Evolutionary conservation across 805 yeast genomes (phyloP).

Genomic region (Allodekkera sacchari): DNA sequence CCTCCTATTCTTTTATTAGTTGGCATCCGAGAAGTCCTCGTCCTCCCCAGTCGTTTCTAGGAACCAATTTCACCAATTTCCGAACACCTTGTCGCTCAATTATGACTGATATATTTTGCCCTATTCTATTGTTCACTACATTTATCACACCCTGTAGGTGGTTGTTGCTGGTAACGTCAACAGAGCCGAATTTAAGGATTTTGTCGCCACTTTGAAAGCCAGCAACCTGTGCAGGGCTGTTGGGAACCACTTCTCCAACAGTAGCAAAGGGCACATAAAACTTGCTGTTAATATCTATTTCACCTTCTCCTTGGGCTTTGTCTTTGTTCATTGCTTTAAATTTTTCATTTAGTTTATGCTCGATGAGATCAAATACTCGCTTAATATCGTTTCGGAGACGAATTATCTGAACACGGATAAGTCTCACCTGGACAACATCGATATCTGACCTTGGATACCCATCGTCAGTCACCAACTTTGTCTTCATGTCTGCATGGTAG

Average conservation of each 20-base stretch:
- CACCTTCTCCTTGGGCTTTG: background rate
- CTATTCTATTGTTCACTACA: slow-evolving; percentile 30
- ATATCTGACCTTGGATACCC: slow-evolving; percentile 85
- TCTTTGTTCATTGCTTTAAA: background rate
- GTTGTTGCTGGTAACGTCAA: slow-evolving; percentile 44
- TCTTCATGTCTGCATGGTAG: slow-evolving; percentile 41
- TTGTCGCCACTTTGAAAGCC: slow-evolving; percentile 48
- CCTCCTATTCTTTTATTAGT: slow-evolving; percentile 17
- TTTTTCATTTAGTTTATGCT: slow-evolving; percentile 1
- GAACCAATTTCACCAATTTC: slow-evolving; percentile 29
- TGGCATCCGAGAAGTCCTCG: slow-evolving; percentile 64
- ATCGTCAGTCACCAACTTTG: slow-evolving; percentile 56
- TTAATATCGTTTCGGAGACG: slow-evolving; percentile 64
- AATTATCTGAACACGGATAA: slow-evolving; percentile 54
- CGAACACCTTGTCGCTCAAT: slow-evolving; percentile 15
- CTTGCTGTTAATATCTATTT: background rate
- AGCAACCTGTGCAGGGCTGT: slow-evolving; percentile 49
- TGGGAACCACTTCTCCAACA: slow-evolving; percentile 38
- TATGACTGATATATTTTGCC: slow-evolving; percentile 13
- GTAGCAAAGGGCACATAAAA: slow-evolving; percentile 43
- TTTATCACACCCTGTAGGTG: slow-evolving; percentile 36
- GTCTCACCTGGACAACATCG: slow-evolving; percentile 64
- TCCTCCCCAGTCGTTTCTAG: slow-evolving; percentile 54
- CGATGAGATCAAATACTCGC: slow-evolving; percentile 26
- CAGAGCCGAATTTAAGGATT: slow-evolving; percentile 43